Evolutionary conservation across 2,329 filamentous ascomycete genomes (phyloP).

Genomic region (Ascochyta lentis): DNA sequence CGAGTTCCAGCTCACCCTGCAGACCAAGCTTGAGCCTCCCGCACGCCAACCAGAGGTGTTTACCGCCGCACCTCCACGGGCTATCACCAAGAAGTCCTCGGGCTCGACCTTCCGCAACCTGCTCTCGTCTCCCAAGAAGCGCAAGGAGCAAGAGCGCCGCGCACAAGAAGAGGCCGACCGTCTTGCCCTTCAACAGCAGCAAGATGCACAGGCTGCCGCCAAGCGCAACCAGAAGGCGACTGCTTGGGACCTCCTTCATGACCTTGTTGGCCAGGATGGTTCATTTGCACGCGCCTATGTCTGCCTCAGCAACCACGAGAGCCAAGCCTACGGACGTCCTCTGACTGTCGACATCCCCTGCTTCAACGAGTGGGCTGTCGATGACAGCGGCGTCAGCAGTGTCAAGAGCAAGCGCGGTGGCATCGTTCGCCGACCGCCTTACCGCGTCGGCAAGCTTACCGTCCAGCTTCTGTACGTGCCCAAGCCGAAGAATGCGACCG

Average conservation of each 20-base stretch:
- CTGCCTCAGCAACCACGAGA: constrained; percentile 90
- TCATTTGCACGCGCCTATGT: constrained; percentile 95
- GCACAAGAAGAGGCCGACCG: constrained; percentile 84
- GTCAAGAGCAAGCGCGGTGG: constrained; percentile 89
- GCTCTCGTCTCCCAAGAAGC: constrained; percentile 87
- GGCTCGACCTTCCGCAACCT: constrained; percentile 80
- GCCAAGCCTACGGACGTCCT: constrained; percentile 84
- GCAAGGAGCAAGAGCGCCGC: constrained; percentile 88
- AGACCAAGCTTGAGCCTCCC: constrained; percentile 88
- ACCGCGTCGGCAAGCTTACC: constrained; percentile 93
- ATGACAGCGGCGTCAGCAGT: constrained; percentile 80
- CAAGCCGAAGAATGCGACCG: constrained; percentile 81
- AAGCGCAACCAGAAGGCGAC: constrained; percentile 69
- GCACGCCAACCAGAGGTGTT: constrained; percentile 50
- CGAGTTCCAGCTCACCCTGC: constrained; percentile 97
- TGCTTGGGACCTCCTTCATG: constrained; percentile 85
- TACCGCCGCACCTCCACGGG: constrained; percentile 65
- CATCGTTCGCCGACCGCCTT: constrained; percentile 83
- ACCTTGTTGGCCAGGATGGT: constrained; percentile 86
- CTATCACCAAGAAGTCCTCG: constrained; percentile 76
- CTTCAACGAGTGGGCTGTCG: constrained; percentile 98
- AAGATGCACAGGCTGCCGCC: constrained; percentile 51
- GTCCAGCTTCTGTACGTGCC: constrained; percentile 94
- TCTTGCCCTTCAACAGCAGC: constrained; percentile 56
- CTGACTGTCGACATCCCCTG: constrained; percentile 88